Base-by-base conservation (phyloP, 257 asterid species). In the Primulina eburnea region DNA sequence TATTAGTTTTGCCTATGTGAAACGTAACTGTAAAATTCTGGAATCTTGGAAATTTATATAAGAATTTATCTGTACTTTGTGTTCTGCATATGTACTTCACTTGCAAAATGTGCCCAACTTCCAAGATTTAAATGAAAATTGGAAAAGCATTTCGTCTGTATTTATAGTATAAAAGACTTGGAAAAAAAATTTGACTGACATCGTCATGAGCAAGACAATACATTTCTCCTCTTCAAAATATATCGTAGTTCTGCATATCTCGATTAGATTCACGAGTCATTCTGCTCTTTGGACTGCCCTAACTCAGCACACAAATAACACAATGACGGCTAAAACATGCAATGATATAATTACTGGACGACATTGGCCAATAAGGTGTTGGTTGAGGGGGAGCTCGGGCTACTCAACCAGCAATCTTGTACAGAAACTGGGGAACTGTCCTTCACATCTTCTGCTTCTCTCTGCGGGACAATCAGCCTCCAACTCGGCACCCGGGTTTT, bases 361-460 rank as follows among this genome's bases (percentile, higher is more conserved):
- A 65, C 62, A 71, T 78, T 84, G 69, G 76, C 76, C 69, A 88
- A 58, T 67, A 88, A 84, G 73, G 78, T 81, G 73, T 84, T 82
- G 20, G 92, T 75, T 40, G 88, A 84, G 26, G 90, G 89, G 2
- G 90, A 81, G 75, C 84, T 81, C 35, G 83, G 74, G 71, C 84
- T 86, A 50, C 92, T 84, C 58, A 76, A 73, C 92, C 92, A 88
- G 68, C 79, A 80, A 68, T 88, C 92, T 69, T 86, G 92, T 69
- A 84, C 87, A 37, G 95, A 86, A 32, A 84, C 79, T 0, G 88
- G 95, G 32, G 90, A 84, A 65, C 64, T 59, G 9, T 82, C 92
- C 71, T 69, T 79, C 26, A 69, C 65, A 68, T 81, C 87, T 57
- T 81, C 86, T 70, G 68, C 67, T 28, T 37, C 62, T 78, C 78